Percentiles rank a stretch among this genome's conserved stretches.
Conservation (phyloP, 164 flowering plant genomes). For the Nymphaea colorata region DNA sequence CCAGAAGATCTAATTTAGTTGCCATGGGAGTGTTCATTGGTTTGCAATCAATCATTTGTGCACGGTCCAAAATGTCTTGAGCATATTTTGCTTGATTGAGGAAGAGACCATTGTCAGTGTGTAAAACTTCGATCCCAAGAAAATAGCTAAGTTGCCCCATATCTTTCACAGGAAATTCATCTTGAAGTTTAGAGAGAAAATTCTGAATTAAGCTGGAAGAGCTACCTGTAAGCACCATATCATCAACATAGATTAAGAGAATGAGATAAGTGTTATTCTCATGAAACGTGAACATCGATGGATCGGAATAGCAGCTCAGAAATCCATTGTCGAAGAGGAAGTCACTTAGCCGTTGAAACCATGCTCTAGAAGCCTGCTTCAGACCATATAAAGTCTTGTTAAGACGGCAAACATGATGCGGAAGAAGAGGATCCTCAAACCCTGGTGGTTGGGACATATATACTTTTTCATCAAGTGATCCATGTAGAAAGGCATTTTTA, state of each 20-base stretch:
- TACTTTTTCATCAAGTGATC: background rate
- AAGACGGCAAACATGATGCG: background rate
- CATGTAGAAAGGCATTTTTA: background rate
- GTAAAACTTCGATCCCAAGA: conserved; percentile 1
- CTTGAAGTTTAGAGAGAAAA: background rate
- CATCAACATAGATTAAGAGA: conserved; percentile 2
- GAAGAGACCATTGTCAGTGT: background rate
- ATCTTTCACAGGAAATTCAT: conserved; percentile 2
- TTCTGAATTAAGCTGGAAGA: background rate
- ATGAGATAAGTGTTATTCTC: background rate
- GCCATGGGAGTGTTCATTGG: background rate
- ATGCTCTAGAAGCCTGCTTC: conserved; percentile 1
- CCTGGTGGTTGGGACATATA: background rate
- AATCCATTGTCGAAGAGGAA: too few relatives aligned
- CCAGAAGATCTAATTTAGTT: background rate
- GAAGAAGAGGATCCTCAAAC: background rate
- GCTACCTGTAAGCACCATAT: conserved; percentile 1
- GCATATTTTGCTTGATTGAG: conserved; percentile 2
- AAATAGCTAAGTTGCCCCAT: background rate
- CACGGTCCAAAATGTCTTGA: background rate
- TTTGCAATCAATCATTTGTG: background rate
- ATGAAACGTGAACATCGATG: background rate
- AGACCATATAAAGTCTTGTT: conserved; percentile 1
- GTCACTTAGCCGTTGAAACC: background rate
- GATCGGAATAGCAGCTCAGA: background rate